A percentile compares a stretch with the other conserved stretches of the same genome.
These are phyloP conservation scores for Linderniella brevidens DNA, from an alignment of 257 asterid species.

Conservation along the genomic window DNA sequence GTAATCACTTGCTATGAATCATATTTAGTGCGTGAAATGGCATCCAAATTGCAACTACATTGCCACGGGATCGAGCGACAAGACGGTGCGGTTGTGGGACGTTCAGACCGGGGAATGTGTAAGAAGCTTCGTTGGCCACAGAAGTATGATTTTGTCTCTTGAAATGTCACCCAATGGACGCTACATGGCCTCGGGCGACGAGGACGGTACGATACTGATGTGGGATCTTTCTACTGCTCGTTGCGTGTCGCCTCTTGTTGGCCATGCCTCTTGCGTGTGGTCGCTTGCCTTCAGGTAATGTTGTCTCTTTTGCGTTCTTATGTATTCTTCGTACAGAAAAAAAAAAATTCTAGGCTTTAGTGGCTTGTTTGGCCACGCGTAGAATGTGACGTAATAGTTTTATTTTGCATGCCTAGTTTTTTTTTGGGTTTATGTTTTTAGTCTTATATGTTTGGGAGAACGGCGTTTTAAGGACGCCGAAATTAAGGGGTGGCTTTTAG, in stretches of 20 bases:
- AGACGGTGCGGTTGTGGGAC: constrained; percentile 96
- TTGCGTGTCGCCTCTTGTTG: constrained; percentile 76
- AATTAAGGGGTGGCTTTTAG: no score
- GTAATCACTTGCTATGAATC: background rate
- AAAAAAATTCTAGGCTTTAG: no score
- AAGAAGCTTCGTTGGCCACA: constrained; percentile 82
- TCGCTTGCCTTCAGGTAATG: constrained; percentile 79
- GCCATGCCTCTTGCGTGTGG: constrained; percentile 95
- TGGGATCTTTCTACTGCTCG: constrained; percentile 98
- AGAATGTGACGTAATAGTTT: no score
- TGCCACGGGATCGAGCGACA: constrained; percentile 98
- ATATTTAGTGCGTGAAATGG: constrained; percentile 80
- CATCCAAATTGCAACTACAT: constrained; percentile 89
- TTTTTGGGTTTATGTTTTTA: no score
- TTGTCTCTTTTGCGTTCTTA: background rate
- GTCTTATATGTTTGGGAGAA: no score
- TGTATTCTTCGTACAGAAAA: no score
- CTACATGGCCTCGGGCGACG: constrained; percentile 98
- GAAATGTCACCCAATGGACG: constrained; percentile 98
- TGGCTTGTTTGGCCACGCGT: no score
- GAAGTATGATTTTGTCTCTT: constrained; percentile 77
- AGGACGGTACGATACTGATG: constrained; percentile 95
- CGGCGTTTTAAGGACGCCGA: no score
- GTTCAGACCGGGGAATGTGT: constrained; percentile 95
- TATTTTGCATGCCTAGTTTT: no score